phyloP scores from a whole-genome alignment of 805 yeast genomes.

The Saturnispora hagleri region DNA sequence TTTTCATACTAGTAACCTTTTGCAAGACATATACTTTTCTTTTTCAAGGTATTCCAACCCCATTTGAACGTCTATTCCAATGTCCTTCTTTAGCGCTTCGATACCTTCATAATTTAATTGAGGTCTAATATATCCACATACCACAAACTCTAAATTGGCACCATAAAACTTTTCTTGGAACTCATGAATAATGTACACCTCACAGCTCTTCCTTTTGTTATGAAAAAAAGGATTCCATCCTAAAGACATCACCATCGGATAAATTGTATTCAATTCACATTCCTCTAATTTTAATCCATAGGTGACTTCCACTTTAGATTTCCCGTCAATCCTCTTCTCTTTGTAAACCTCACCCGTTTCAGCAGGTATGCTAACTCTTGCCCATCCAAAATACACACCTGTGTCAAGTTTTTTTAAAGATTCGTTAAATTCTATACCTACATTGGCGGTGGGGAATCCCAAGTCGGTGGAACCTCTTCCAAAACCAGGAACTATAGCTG shows the following conservation, averaged over 20 bases:
- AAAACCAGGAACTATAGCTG: conserved; percentile 67
- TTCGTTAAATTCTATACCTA: conserved; percentile 49
- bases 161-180: conserved; percentile 73
- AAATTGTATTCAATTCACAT: conserved; percentile 31
- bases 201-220: conserved; percentile 74
- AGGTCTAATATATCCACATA: conserved; percentile 86
- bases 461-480: conserved; percentile 93
- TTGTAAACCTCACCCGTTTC: not conserved
- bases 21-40: conserved; percentile 32
- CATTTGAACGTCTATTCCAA: conserved; percentile 65
- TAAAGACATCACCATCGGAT: conserved; percentile 90
- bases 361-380: conserved; percentile 6
- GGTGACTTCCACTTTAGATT: conserved; percentile 42
- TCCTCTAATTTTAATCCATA: conserved; percentile 48
- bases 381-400: conserved; percentile 88
- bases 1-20: conserved; percentile 12
- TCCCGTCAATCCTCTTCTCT: conserved; percentile 27
- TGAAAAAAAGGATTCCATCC: conserved; percentile 94
- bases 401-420: conserved; percentile 37
- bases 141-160: conserved; percentile 54
- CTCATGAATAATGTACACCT: conserved; percentile 74
- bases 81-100: conserved; percentile 81
- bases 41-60: conserved; percentile 44
- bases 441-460: conserved; percentile 94
- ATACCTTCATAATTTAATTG: conserved; percentile 74